These are phyloP conservation scores for Fusarium piperis DNA, from an alignment of 2,329 filamentous ascomycete species.

Conservation along the genomic window DNA sequence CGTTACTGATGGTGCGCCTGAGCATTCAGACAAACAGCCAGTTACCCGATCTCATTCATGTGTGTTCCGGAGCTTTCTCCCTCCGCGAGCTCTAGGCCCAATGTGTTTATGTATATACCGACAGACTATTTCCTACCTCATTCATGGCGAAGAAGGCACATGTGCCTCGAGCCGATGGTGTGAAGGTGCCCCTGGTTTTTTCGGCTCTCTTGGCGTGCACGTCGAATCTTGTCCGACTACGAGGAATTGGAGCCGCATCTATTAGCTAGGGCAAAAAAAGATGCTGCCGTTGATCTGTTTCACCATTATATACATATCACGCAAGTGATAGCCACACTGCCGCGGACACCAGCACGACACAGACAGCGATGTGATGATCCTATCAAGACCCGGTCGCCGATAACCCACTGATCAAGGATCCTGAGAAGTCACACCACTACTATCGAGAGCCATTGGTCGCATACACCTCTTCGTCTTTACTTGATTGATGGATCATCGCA, in stretches of 20 bases:
- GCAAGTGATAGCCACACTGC: too few relatives aligned
- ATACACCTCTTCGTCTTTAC: too few relatives aligned
- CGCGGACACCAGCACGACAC: neutral
- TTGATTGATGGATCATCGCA: neutral
- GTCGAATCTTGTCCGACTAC: neutral
- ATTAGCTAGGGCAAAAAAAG: too few relatives aligned
- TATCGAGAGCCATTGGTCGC: neutral
- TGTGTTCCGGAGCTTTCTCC: neutral
- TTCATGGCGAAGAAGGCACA: neutral
- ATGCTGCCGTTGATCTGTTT: too few relatives aligned
- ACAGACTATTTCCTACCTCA: neutral
- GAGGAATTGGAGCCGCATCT: too few relatives aligned
- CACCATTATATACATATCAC: neutral
- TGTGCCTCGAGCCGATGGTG: neutral
- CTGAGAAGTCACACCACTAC: neutral
- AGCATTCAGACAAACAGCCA: neutral
- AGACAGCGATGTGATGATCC: too few relatives aligned
- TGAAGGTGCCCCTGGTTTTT: neutral
- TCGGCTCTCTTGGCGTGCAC: neutral
- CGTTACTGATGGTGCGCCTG: neutral
- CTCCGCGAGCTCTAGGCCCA: neutral
- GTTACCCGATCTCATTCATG: neutral
- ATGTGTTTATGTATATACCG: neutral
- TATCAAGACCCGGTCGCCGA: neutral
- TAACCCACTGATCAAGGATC: neutral